These are phyloP conservation scores for Annulohypoxylon bovei DNA, from an alignment of 495 filamentous ascomycete genomes.

Conservation along the genomic window DNA sequence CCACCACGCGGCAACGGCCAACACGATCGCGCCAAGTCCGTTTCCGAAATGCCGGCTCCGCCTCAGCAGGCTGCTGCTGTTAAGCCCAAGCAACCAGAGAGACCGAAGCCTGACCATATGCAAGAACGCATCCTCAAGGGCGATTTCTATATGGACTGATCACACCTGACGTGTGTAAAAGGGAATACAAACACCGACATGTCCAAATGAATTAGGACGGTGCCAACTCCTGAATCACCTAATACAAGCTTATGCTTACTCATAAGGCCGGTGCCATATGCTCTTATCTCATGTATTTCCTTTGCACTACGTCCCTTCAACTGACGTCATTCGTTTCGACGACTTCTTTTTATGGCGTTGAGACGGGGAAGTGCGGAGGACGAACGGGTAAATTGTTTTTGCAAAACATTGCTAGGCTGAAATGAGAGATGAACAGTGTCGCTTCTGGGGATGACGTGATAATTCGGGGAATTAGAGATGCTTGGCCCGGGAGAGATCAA, in stretches of 20 bases:
- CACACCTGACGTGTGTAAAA: background rate
- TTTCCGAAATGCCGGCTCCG: conserved; percentile 73
- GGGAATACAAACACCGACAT: background rate
- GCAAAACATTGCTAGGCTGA: conserved; percentile 13
- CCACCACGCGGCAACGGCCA: conserved; percentile 39
- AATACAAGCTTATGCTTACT: background rate
- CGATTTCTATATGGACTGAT: conserved; percentile 96
- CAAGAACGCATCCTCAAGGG: conserved; percentile 97
- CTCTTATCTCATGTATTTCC: conserved; percentile 26
- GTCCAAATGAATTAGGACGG: background rate
- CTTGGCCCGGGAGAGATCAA: conserved; percentile 4
- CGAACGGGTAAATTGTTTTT: conserved; percentile 30
- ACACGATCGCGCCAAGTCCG: conserved; percentile 75
- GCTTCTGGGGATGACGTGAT: conserved; percentile 36
- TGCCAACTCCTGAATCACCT: background rate
- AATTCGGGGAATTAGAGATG: conserved; percentile 10
- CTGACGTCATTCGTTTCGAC: conserved; percentile 39
- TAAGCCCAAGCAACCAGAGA: conserved; percentile 60
- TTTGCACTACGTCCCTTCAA: conserved; percentile 30
- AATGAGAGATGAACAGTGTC: conserved; percentile 13
- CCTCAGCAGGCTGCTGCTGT: conserved; percentile 58
- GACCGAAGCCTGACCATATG: conserved; percentile 85
- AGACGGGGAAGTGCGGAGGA: conserved; percentile 18
- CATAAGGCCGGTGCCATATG: conserved; percentile 5
- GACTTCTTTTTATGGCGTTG: conserved; percentile 30